Percentiles rank a stretch among this genome's conserved stretches.
phyloP scores from a whole-genome alignment of 352 stramenopile species.

The Globisporangium mamillatum region DNA sequence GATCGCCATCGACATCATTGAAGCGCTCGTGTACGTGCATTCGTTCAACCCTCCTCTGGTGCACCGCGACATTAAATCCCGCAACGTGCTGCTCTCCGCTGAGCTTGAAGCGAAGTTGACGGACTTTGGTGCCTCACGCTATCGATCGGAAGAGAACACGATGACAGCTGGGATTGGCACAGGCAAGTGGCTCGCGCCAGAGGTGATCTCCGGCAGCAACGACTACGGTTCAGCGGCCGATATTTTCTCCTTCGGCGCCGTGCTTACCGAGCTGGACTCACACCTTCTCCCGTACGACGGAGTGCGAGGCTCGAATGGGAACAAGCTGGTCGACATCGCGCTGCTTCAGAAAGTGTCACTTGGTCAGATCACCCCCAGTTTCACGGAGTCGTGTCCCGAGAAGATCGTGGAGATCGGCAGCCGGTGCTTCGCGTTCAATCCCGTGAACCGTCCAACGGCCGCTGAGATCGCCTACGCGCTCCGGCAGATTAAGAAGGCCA shows the following conservation, averaged over 20 bases:
- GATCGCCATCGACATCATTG: conserved; percentile 42
- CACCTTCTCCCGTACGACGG: conserved; percentile 51
- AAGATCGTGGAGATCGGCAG: conserved; percentile 22
- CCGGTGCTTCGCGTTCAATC: conserved; percentile 33
- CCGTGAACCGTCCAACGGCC: conserved; percentile 33
- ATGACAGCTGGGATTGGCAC: conserved; percentile 58
- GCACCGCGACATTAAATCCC: conserved; percentile 23
- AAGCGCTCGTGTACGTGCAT: conserved; percentile 25
- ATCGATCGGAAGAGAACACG: conserved; percentile 34
- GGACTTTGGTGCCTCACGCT: conserved; percentile 56
- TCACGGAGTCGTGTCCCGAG: conserved; percentile 32
- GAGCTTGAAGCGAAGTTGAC: conserved; percentile 50
- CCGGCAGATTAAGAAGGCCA: conserved; percentile 25
- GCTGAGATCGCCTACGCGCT: conserved; percentile 42
- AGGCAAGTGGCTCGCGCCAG: conserved; percentile 47
- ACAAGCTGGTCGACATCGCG: conserved; percentile 37
- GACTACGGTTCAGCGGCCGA: conserved; percentile 50
- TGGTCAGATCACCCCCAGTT: conserved; percentile 29
- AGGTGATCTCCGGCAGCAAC: conserved; percentile 45
- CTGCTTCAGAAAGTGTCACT: conserved; percentile 43
- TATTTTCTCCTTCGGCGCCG: conserved; percentile 57
- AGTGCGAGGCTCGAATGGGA: conserved; percentile 27
- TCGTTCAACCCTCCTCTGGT: conserved; percentile 21
- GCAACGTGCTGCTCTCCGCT: conserved; percentile 22
- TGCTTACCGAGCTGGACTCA: conserved; percentile 57